phyloP scores from a whole-genome alignment of 176 grass and related monocot genomes.

The Zoysia japonica region DNA sequence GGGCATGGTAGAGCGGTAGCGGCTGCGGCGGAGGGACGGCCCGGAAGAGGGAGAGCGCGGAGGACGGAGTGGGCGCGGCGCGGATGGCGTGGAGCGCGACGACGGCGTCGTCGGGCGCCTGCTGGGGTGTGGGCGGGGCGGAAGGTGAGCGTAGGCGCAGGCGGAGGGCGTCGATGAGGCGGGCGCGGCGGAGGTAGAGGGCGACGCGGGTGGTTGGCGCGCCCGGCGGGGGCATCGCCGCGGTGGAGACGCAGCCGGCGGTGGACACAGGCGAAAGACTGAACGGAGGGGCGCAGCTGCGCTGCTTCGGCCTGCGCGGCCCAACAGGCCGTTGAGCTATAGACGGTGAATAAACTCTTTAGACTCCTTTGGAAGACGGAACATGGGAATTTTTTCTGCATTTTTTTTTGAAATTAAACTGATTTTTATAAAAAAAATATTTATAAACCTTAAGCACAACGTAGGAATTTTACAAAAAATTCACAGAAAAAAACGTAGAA shows the following conservation, averaged over 20 bases:
- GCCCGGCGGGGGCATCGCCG: conserved; percentile 29
- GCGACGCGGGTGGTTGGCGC: conserved; percentile 25
- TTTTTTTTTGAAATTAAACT: no score
- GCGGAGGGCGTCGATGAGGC: conserved; percentile 58
- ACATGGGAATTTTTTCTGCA: no score
- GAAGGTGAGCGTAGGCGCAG: conserved; percentile 39
- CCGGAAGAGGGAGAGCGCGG: conserved; percentile 40
- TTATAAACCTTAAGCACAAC: no score
- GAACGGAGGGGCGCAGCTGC: background rate
- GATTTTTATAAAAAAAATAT: no score
- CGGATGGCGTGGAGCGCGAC: conserved; percentile 51
- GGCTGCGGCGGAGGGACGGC: conserved; percentile 35
- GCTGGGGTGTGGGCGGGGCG: background rate
- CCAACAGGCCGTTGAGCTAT: background rate
- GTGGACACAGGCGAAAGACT: background rate
- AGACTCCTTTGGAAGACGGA: no score
- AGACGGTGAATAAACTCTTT: background rate
- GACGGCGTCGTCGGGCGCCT: conserved; percentile 37
- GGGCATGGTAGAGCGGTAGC: conserved; percentile 49
- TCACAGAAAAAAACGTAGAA: no score
- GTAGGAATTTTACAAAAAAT: no score
- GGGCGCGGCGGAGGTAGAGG: conserved; percentile 64
- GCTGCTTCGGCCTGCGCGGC: background rate
- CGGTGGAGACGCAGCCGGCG: background rate
- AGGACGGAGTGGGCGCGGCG: conserved; percentile 37